Evolutionary conservation across 768 basidiomycete species (phyloP), one percentile per base, ranked within the genome.

Genomic region (Trametes meyenii): DNA sequence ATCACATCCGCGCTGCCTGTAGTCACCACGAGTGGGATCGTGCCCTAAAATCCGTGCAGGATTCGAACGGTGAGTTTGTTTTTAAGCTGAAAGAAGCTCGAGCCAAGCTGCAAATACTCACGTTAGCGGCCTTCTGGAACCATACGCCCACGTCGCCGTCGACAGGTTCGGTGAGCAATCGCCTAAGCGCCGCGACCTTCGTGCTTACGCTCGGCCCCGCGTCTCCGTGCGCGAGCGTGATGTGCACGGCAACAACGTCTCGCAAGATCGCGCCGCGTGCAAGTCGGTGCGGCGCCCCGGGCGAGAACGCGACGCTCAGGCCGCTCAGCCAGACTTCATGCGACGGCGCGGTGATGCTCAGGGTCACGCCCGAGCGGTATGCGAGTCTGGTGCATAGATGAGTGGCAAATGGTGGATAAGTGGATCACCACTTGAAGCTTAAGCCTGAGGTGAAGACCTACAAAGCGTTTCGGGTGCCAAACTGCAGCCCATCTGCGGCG

Each of bases 1-100:
- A 94, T 94, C 53, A 87, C 78, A 71, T 94, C 92, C 10, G 89
- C 90, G 66, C 81, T 89, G 59, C 87, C 78, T 14, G 85, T 86
- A 1, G 82, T 74, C 19, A 93, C 72, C 2, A 92, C 89, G 17
- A 95, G 75, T 0, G 88, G 84, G 0, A 87, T 70, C 19, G 74
- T 62, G 13, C 89, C 88, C 81, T 88, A 33, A 50, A 24, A 26
- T 16, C 5, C 39, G n/a, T n/a, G n/a, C n/a, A n/a, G n/a, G n/a
- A n/a, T n/a, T n/a, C n/a, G n/a, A n/a, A 42, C 38, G 39, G 13
- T 19, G 11, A 45, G 44, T 21, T 6, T 45, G 3, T 5, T 11
- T 23, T 21, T 45, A 5, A 10, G 19, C n/a, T 21, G 44, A 3
- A 21, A 14, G 3, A 39, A n/a, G 5, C 40, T 14, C 17, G 12